A percentile compares a stretch with the other conserved stretches of the same genome.
Conservation (phyloP, 768 basidiomycete species). For the Amanita exitialis region DNA sequence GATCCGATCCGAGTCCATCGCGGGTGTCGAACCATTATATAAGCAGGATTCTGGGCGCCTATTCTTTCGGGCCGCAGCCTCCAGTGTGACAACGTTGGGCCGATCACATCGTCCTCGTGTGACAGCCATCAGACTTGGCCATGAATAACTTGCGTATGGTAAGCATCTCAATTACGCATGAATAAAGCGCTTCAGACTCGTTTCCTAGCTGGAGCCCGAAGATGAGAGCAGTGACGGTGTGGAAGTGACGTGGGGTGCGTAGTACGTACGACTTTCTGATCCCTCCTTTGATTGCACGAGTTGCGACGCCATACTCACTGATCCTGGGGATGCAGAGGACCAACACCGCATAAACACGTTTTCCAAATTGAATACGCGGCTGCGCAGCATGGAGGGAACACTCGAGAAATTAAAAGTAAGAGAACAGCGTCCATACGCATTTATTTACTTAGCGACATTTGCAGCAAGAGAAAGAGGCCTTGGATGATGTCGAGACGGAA, state of each 20-base stretch:
- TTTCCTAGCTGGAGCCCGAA: slow-evolving; percentile 53
- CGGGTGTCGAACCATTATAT: too few species aligned
- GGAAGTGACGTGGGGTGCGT: slow-evolving; percentile 80
- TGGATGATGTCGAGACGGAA: slow-evolving; percentile 82
- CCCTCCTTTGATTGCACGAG: neutral
- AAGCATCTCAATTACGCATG: slow-evolving; percentile 8
- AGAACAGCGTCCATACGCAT: neutral
- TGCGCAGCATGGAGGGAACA: slow-evolving; percentile 62
- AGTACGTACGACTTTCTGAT: neutral
- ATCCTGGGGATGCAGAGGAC: slow-evolving; percentile 39
- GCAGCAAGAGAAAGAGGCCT: slow-evolving; percentile 90
- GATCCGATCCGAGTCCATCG: too few species aligned
- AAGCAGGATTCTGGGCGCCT: too few species aligned
- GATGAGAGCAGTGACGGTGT: slow-evolving; percentile 67
- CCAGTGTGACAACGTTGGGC: too few species aligned
- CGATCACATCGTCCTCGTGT: neutral
- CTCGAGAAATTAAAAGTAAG: slow-evolving; percentile 64
- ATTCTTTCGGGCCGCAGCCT: too few species aligned
- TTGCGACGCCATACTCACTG: neutral
- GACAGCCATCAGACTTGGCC: neutral
- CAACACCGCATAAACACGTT: slow-evolving; percentile 89
- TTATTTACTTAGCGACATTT: slow-evolving; percentile 6
- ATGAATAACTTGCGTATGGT: slow-evolving; percentile 53
- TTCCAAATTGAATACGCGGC: slow-evolving; percentile 80
- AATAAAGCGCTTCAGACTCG: slow-evolving; percentile 1